Evolutionary conservation across 2,329 filamentous ascomycete genomes (phyloP).

Genomic region (Tetracladium maxilliforme): DNA sequence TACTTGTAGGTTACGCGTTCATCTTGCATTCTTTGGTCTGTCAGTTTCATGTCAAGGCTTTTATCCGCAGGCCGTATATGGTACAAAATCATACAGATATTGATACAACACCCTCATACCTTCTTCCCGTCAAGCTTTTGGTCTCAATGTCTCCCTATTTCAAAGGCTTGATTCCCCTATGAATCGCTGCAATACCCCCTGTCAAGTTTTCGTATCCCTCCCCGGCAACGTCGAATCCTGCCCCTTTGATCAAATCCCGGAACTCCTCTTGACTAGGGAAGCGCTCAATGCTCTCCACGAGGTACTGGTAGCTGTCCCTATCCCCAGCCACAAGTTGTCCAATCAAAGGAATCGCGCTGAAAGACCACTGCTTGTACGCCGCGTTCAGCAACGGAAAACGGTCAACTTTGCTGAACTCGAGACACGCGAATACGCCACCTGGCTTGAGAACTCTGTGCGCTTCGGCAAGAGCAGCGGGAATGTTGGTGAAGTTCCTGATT

Average conservation of each 20-base stretch:
- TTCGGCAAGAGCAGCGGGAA: slow-evolving; percentile 67
- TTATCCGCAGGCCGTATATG: too few relatives aligned
- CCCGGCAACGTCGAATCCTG: slow-evolving; percentile 75
- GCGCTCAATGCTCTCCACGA: slow-evolving; percentile 92
- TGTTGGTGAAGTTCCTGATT: slow-evolving; percentile 93
- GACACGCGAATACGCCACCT: slow-evolving; percentile 87
- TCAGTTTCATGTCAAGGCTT: too few relatives aligned
- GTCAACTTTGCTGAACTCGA: slow-evolving; percentile 77
- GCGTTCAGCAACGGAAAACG: slow-evolving; percentile 68
- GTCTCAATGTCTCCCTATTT: not conserved
- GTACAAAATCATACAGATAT: not conserved
- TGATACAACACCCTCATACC: too few relatives aligned
- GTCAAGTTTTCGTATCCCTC: slow-evolving; percentile 82
- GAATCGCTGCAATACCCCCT: slow-evolving; percentile 85
- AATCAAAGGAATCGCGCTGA: slow-evolving; percentile 84
- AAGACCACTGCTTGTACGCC: slow-evolving; percentile 91
- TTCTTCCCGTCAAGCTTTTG: too few relatives aligned
- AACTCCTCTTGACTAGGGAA: slow-evolving; percentile 84
- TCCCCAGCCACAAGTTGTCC: slow-evolving; percentile 91
- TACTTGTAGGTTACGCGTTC: too few relatives aligned
- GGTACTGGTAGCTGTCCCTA: slow-evolving; percentile 91
- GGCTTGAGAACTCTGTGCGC: slow-evolving; percentile 84
- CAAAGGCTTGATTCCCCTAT: slow-evolving; percentile 91
- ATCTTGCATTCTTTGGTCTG: too few relatives aligned
- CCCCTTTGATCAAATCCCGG: slow-evolving; percentile 65